Evolutionary conservation across 1,139 yeast genomes (phyloP), one percentile per base, ranked within the genome.

Genomic region (Arxiozyma heterogenica): DNA sequence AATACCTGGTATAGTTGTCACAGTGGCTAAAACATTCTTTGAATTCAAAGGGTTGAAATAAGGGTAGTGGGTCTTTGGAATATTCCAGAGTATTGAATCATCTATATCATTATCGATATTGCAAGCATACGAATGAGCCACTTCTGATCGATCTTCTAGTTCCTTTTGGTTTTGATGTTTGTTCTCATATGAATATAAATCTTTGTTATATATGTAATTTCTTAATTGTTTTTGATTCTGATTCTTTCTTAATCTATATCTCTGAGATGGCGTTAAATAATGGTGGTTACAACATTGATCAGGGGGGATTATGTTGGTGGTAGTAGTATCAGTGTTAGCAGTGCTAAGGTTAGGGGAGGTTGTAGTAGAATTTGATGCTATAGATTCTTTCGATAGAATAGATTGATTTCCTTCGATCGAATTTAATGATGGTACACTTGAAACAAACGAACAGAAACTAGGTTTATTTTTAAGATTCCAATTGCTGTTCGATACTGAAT

Each of bases 71-170:
- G 38, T 34, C 39, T 15, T 34, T 34, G 81, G 81, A 9, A 77
- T 77, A 56, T 76, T 76, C 72, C 75, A 76, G 51, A 76, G 72
- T n/a, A 70, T 51, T 0, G 72, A 65, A 51, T 70, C 72, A 41
- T 69, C 72, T 8, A 70, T 62, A 12, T 68, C 64, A 21, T 55
- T 52, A 22, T 57, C 60, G 39, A 54, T 55, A 38, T 59, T 38
- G 41, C 60, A 61, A 20, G 54, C 21, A 39, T 51, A 51, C 18
- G 30, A 8, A 27, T 5, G 9, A 2, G 5, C 30, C 11, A 11
- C 8, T 27, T 7, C 30, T 27, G 30, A 27, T 27, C 30, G 11
- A 27, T 7, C 11, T 27, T 7, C 30, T 2, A 27, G 30, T 27
- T 41, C 21, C 9, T n/a, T 6, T 34, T 34, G 39, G 17, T 4